phyloP scores from a whole-genome alignment of 2,329 filamentous ascomycete genomes.

The Fusarium pseudoanthophilum region DNA sequence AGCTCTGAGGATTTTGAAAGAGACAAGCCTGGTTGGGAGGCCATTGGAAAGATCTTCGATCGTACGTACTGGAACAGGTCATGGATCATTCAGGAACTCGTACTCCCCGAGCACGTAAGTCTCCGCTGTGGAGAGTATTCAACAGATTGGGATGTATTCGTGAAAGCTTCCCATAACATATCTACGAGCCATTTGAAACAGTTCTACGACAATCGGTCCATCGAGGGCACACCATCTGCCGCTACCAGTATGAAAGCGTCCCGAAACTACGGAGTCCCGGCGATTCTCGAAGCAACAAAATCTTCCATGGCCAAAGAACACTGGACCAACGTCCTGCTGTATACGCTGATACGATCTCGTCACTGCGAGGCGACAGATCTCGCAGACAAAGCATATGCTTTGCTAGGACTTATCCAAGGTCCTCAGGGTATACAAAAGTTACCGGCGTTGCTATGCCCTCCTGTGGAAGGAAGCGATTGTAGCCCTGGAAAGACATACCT shows the following conservation, averaged over 20 bases:
- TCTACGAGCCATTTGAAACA: not conserved
- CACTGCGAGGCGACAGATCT: not conserved
- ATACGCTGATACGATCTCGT: not conserved
- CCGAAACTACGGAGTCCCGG: not conserved
- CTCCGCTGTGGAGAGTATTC: not conserved
- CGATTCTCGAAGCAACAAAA: not conserved
- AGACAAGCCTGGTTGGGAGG: not conserved
- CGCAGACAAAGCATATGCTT: not conserved
- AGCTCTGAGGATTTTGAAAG: rapidly evolving
- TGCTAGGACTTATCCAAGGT: not conserved
- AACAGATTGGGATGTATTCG: not conserved
- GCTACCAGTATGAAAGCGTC: not conserved
- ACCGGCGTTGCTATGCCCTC: not conserved
- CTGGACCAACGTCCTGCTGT: not conserved
- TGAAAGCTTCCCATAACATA: not conserved
- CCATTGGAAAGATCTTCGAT: not conserved
- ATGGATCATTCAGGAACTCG: not conserved
- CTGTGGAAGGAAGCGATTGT: rapidly evolving
- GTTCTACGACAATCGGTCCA: not conserved
- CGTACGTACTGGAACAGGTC: not conserved
- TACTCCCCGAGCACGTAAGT: not conserved
- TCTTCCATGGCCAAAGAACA: not conserved
- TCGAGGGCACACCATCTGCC: rapidly evolving
- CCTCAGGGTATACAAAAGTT: rapidly evolving
- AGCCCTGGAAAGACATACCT: not conserved